A percentile compares a stretch with the other conserved stretches of the same genome.
phyloP scores from a whole-genome alignment of 768 basidiomycete genomes.

The Russula sp. region DNA sequence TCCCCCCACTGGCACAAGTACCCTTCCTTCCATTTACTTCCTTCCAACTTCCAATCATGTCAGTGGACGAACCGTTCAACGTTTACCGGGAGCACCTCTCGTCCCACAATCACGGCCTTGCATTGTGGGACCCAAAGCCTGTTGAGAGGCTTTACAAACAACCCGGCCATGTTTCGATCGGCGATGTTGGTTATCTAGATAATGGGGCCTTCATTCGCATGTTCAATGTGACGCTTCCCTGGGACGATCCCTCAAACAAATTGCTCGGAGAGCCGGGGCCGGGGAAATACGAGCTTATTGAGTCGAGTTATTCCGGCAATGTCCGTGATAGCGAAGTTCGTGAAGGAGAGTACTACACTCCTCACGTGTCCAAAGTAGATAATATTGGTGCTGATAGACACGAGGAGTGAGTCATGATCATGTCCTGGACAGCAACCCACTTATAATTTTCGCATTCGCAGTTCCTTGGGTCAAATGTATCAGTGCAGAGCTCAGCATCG shows the following conservation, averaged over 20 bases:
- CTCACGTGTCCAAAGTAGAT: neutral
- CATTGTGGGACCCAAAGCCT: too few relatives aligned
- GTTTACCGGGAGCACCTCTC: too few relatives aligned
- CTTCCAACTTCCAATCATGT: too few relatives aligned
- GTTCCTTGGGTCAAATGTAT: neutral
- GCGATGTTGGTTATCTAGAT: constrained; percentile 29
- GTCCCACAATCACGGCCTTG: too few relatives aligned
- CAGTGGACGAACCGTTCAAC: too few relatives aligned
- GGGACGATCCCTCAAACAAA: neutral
- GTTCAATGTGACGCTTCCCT: constrained; percentile 22
- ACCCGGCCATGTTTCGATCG: constrained; percentile 16
- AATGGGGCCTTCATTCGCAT: constrained; percentile 27
- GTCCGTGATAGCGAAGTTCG: neutral
- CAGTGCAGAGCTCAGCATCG: neutral
- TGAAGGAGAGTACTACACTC: neutral
- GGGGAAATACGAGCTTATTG: neutral
- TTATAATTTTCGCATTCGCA: neutral
- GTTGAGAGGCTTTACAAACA: too few relatives aligned
- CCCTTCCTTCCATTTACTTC: too few relatives aligned
- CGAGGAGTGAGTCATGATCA: neutral
- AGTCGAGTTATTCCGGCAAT: neutral
- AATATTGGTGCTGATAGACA: neutral
- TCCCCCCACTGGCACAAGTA: too few relatives aligned
- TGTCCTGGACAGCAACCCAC: too few relatives aligned
- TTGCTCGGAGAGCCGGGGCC: neutral